These are phyloP conservation scores for Zymoseptoria pseudotritici DNA, from an alignment of 2,329 filamentous ascomycete species.

Conservation along the genomic window DNA sequence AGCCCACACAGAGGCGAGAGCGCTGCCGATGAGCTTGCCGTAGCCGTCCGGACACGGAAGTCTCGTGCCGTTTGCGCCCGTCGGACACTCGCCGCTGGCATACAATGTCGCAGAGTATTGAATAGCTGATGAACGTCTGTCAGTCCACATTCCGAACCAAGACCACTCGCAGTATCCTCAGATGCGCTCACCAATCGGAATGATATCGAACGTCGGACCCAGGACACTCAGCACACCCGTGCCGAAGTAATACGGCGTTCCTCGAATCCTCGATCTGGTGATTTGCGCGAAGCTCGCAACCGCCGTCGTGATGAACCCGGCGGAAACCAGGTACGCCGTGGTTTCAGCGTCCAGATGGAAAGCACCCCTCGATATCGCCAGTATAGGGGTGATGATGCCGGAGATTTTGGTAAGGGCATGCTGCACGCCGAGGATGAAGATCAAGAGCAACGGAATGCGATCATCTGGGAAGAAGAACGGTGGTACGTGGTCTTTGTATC, in stretches of 20 bases:
- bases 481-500: constrained; percentile 12
- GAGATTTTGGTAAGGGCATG: constrained; percentile 17
- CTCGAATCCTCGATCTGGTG: constrained; percentile 9
- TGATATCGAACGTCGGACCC: constrained; percentile 17
- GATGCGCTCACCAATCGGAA: constrained; percentile 6
- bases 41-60: constrained; percentile 15
- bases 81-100: constrained; percentile 8
- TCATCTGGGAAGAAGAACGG: constrained; percentile 18
- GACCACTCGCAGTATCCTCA: background rate
- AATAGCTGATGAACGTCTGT: background rate
- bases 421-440: constrained; percentile 15
- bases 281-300: constrained; percentile 15
- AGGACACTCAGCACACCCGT: constrained; percentile 11
- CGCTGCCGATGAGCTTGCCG: constrained; percentile 12
- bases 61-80: constrained; percentile 5
- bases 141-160: background rate
- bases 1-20: constrained; percentile 14
- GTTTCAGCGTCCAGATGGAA: constrained; percentile 13
- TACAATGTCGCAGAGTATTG: constrained; percentile 12
- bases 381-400: constrained; percentile 15
- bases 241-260: constrained; percentile 13
- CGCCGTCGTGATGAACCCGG: constrained; percentile 16
- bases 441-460: constrained; percentile 16
- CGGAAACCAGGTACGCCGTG: constrained; percentile 13
- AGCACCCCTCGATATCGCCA: constrained; percentile 10